Base-by-base conservation (phyloP, 139 green algal species). In the Mesotaenium endlicherianum region DNA sequence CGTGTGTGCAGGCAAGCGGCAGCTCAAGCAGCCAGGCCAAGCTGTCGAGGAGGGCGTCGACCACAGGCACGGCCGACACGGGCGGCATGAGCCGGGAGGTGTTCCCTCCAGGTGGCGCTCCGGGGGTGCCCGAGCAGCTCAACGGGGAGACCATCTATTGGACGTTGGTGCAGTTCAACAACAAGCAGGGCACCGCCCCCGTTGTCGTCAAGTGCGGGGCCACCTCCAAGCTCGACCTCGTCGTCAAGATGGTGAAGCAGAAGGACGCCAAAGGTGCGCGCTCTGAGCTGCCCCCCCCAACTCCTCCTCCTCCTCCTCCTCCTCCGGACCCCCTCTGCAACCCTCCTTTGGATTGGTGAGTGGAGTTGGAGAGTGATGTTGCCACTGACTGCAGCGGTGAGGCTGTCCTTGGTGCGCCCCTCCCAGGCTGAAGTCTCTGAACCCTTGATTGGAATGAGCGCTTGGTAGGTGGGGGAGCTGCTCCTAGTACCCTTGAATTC, bases 181-280 rank as follows among this genome's bases (percentile, higher is more conserved):
- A n/a, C 31, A 34, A 49, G 11, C 41, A 45, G 20, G 70, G 70
- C 16, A 49, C 34, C 3, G 36, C 60, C 11, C 60, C 60, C 20
- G 11, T 72, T 8, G 11, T 72, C 6, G 70, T 78, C 5, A 78
- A 78, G 47, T 49, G 38, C 49, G 70, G 70, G 6, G 70, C 70
- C 4, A 78, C 70, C 6, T 78, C 70, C n/a, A n/a, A 8, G 31
- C 70, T 78, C 20, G 70, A 78, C 30, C 40, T 78, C 6, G 70
- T 78, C 31, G 20, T 69, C 16, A 78, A 78, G 31, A 31, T 78
- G 16, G 70, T 4, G 5, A 78, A 20, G 5, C 26, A n/a, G 31
- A 55, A 78, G 47, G 38, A 49, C 34, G 70, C 53, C 26, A 26
- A 64, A 64, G 40, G 11, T 44, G 34, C 16, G 14, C 14, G 11